phyloP scores from a whole-genome alignment of 164 flowering plant species.

The Akebia trifoliata region DNA sequence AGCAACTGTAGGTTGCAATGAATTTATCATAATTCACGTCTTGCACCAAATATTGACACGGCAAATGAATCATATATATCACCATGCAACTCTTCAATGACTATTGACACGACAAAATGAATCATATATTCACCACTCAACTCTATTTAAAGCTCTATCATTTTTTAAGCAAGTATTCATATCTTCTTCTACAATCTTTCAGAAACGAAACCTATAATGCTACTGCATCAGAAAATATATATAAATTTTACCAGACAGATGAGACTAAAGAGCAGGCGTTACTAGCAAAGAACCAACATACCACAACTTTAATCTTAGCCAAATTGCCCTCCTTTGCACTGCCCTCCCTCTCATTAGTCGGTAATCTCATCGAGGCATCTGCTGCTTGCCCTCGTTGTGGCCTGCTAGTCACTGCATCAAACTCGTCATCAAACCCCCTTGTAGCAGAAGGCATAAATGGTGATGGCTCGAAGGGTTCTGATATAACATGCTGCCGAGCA shows the following conservation, averaged over 20 bases:
- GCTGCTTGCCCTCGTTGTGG: constrained; percentile 50
- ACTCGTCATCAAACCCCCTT: constrained; percentile 54
- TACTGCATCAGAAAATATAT: neutral
- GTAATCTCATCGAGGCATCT: constrained; percentile 37
- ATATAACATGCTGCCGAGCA: constrained; percentile 66
- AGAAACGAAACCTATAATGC: neutral
- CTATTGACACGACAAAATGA: no score
- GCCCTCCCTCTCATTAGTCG: constrained; percentile 52
- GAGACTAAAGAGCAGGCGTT: neutral
- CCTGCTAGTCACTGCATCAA: constrained; percentile 30
- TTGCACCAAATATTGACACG: no score
- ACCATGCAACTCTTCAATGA: no score
- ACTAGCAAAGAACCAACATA: constrained; percentile 27
- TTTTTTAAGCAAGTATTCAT: no score
- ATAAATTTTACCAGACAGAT: neutral
- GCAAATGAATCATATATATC: no score
- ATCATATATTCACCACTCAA: no score
- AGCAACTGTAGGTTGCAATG: no score
- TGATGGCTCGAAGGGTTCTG: constrained; percentile 92
- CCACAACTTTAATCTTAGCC: constrained; percentile 97
- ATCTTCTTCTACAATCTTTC: no score
- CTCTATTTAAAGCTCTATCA: no score
- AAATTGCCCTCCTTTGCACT: constrained; percentile 64
- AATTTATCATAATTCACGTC: no score
- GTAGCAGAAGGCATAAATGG: constrained; percentile 69